Percentiles rank a stretch among this genome's conserved stretches.
Conservation (phyloP, 2,329 filamentous ascomycete species). For the Metarhizium rileyi region DNA sequence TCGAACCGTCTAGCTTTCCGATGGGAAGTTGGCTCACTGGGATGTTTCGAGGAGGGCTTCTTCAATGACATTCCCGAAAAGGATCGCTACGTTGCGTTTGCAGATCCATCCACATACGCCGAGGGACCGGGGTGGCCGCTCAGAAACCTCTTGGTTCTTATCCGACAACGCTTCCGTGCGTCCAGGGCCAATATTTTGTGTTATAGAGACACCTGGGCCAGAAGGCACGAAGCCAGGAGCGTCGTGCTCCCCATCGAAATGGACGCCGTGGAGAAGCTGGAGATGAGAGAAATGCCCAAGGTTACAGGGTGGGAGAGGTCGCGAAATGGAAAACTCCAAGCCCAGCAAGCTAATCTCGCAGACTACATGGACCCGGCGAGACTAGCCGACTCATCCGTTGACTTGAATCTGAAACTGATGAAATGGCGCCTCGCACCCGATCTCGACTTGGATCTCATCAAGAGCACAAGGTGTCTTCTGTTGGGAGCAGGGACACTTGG, state of each 20-base stretch:
- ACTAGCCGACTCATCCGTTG: constrained; percentile 87
- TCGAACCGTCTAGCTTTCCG: constrained; percentile 46
- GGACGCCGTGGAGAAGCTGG: constrained; percentile 34
- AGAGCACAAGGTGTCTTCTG: constrained; percentile 79
- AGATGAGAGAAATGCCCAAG: constrained; percentile 60
- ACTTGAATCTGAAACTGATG: constrained; percentile 95
- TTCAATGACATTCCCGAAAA: constrained; percentile 63
- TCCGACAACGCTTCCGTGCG: constrained; percentile 72
- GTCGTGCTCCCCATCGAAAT: constrained; percentile 62
- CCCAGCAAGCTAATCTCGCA: constrained; percentile 70
- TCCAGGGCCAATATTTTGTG: constrained; percentile 74
- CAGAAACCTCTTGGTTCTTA: constrained; percentile 76
- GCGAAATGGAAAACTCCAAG: constrained; percentile 63
- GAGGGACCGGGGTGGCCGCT: constrained; percentile 88
- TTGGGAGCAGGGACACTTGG: constrained; percentile 89
- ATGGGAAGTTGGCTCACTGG: constrained; percentile 71
- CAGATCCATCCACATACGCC: constrained; percentile 84
- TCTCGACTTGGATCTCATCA: constrained; percentile 79
- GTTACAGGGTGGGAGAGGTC: constrained; percentile 94
- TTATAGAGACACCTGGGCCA: constrained; percentile 74
- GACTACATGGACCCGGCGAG: constrained; percentile 88
- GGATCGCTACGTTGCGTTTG: constrained; percentile 78
- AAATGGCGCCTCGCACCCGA: constrained; percentile 94
- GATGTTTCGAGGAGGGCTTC: constrained; percentile 76
- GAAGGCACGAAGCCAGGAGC: constrained; percentile 71